Percentiles rank a stretch among this genome's conserved stretches.
Evolutionary conservation across 805 yeast genomes (phyloP).

Genomic region (Wickerhamomyces subpelliculosus): DNA sequence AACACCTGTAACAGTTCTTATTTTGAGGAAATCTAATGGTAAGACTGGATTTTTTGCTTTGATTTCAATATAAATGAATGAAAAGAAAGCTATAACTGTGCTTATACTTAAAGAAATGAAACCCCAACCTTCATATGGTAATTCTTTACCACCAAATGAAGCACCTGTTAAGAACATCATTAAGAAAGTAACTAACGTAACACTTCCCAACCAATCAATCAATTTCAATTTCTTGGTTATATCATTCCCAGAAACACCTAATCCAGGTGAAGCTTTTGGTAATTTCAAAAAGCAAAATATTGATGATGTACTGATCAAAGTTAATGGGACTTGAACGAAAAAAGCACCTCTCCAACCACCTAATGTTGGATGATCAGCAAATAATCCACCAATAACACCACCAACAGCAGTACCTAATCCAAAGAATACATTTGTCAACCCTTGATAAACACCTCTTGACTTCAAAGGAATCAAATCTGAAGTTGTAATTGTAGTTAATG

Average conservation of each 20-base stretch:
- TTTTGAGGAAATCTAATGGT: constrained; percentile 47
- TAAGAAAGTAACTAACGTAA: constrained; percentile 37
- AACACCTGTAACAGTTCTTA: constrained; percentile 56
- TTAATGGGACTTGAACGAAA: constrained; percentile 45
- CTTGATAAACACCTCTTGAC: constrained; percentile 77
- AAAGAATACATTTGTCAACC: constrained; percentile 67
- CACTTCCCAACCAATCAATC: constrained; percentile 50
- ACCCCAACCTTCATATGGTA: constrained; percentile 30
- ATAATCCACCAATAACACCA: constrained; percentile 54
- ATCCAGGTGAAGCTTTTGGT: constrained; percentile 45
- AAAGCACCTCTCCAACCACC: constrained; percentile 50
- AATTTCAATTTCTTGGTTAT: constrained; percentile 40
- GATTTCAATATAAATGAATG: constrained; percentile 37
- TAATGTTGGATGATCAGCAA: constrained; percentile 28
- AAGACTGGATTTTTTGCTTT: constrained; percentile 51
- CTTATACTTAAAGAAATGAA: constrained; percentile 26
- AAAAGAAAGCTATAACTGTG: constrained; percentile 29
- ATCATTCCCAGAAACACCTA: constrained; percentile 37
- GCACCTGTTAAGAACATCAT: constrained; percentile 42
- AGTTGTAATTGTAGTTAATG: constrained; percentile 66
- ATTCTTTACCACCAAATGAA: constrained; percentile 44
- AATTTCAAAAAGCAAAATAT: constrained; percentile 32
- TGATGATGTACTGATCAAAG: constrained; percentile 35
- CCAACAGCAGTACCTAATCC: constrained; percentile 75
- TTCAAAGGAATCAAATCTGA: constrained; percentile 74